Percentiles rank a stretch among this genome's conserved stretches.
Evolutionary conservation across 2,329 filamentous ascomycete species (phyloP).

Genomic region (Xylaria sp.): DNA sequence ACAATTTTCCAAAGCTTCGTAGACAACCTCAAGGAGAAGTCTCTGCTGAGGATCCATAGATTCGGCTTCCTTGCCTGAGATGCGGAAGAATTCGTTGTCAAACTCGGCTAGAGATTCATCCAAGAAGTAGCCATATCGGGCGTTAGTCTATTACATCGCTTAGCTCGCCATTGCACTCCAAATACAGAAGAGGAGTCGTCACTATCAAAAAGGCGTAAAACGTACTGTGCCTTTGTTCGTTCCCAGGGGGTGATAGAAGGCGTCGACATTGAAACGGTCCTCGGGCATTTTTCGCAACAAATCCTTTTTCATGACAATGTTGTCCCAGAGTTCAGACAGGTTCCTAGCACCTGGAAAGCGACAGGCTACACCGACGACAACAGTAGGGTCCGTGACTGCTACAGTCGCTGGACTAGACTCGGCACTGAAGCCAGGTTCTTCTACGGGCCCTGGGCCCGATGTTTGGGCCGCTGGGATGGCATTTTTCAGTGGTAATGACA

Average conservation of each 20-base stretch:
- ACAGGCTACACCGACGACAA: not conserved
- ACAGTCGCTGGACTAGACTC: no score
- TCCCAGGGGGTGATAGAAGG: not conserved
- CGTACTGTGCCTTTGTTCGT: not conserved
- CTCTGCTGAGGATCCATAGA: slow-evolving; percentile 3
- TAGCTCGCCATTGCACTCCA: no score
- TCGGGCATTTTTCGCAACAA: not conserved
- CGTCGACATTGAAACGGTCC: not conserved
- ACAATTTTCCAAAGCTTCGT: not conserved
- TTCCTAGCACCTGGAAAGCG: not conserved
- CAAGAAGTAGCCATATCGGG: not conserved
- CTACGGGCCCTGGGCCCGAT: no score
- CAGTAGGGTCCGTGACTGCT: not conserved
- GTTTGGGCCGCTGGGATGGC: no score
- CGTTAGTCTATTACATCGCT: not conserved
- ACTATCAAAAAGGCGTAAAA: not conserved
- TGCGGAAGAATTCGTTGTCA: not conserved
- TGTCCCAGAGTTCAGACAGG: not conserved
- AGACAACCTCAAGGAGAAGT: not conserved
- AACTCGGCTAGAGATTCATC: not conserved
- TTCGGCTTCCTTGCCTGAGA: not conserved
- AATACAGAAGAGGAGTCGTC: no score
- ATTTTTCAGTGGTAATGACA: no score
- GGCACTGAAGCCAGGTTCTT: no score
- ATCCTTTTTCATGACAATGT: not conserved